These are phyloP conservation scores for Stylonectria norvegica DNA, from an alignment of 2,329 filamentous ascomycete genomes.

Conservation along the genomic window DNA sequence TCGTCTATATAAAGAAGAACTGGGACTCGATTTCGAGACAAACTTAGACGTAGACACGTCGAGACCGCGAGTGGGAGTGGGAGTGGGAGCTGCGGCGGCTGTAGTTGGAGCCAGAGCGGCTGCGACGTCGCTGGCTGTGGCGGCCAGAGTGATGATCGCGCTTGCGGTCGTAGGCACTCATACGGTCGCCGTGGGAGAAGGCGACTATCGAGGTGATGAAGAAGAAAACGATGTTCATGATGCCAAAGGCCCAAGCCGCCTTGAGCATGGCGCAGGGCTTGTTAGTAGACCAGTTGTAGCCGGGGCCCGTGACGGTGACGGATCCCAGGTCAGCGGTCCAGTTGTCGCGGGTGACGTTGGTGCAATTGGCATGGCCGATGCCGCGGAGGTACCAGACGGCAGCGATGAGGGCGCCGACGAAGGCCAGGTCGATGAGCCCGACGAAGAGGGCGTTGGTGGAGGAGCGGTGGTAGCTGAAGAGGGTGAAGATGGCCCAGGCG, in stretches of 20 bases:
- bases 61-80: slow-evolving; percentile 47
- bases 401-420: slow-evolving; percentile 63
- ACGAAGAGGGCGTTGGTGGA: slow-evolving; percentile 60
- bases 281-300: slow-evolving; percentile 54
- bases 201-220: slow-evolving; percentile 73
- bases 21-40: too few species aligned
- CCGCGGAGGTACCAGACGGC: slow-evolving; percentile 57
- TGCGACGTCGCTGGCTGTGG: slow-evolving; percentile 43
- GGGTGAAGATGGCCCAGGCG: slow-evolving; percentile 61
- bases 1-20: too few species aligned
- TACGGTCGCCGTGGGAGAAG: slow-evolving; percentile 52
- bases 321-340: slow-evolving; percentile 60
- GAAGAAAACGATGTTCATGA: slow-evolving; percentile 84
- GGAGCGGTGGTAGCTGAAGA: slow-evolving; percentile 64
- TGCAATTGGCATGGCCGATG: slow-evolving; percentile 65
- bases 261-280: slow-evolving; percentile 92
- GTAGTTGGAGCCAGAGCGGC: slow-evolving; percentile 36
- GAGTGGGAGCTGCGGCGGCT: slow-evolving; percentile 38
- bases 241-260: slow-evolving; percentile 81
- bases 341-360: slow-evolving; percentile 47
- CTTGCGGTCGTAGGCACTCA: slow-evolving; percentile 39
- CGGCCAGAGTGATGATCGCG: slow-evolving; percentile 37
- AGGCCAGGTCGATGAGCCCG: slow-evolving; percentile 55
- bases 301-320: slow-evolving; percentile 52
- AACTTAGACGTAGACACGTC: slow-evolving; percentile 47